These are phyloP conservation scores for Flaveria sonorensis DNA, from an alignment of 129 eudicot genomes.

Conservation along the genomic window DNA sequence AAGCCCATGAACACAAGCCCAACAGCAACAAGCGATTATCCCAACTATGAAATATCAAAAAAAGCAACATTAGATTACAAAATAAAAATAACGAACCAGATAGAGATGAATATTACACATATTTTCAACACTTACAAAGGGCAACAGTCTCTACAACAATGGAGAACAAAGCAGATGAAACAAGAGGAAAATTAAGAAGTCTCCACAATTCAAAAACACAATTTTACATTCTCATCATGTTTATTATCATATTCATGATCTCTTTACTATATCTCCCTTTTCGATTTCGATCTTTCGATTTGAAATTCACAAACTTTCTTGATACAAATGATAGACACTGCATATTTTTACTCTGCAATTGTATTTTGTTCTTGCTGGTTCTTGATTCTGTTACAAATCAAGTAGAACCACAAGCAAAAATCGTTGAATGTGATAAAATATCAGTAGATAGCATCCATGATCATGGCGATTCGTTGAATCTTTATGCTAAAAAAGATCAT, in stretches of 20 bases:
- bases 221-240: constrained; percentile 15
- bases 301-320: background rate
- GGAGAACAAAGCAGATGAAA: constrained; percentile 21
- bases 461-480: background rate
- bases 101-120: too few relatives aligned
- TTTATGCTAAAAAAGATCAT: background rate
- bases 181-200: background rate
- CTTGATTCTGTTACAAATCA: background rate
- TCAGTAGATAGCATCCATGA: background rate
- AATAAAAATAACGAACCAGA: too few relatives aligned
- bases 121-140: background rate
- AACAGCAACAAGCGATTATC: too few relatives aligned
- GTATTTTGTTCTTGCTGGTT: constrained; percentile 8
- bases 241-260: background rate
- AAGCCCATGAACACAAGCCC: too few relatives aligned
- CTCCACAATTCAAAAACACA: background rate
- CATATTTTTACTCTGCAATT: constrained; percentile 26
- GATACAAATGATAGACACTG: constrained; percentile 5
- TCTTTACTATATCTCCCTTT: background rate
- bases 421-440: background rate
- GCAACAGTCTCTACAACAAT: background rate
- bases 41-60: too few relatives aligned
- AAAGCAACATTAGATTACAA: too few relatives aligned
- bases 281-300: constrained; percentile 1
- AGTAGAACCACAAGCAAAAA: background rate